phyloP scores from a whole-genome alignment of 306 rosid genomes.

The Malus sylvestris region DNA sequence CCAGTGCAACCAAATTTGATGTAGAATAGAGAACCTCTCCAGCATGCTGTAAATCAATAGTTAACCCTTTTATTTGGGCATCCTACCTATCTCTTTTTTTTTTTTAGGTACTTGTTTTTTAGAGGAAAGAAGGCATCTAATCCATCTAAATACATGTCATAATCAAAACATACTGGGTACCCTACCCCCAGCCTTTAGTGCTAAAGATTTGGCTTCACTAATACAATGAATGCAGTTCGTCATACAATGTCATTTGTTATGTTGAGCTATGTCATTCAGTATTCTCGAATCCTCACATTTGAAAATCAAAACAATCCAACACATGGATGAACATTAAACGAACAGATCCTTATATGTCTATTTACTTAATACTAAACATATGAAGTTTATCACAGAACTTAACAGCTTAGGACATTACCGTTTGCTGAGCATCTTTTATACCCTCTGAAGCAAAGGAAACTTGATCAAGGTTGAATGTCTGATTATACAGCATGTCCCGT shows the following conservation, averaged over 20 bases:
- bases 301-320: background rate
- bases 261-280: background rate
- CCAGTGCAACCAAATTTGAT: constrained; percentile 33
- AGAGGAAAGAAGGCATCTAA: background rate
- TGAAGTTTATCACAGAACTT: background rate
- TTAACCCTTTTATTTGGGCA: background rate
- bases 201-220: background rate
- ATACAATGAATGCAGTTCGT: background rate
- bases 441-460: constrained; percentile 94
- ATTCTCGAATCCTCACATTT: background rate
- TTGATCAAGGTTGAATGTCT: constrained; percentile 96
- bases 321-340: background rate
- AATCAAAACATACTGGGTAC: background rate
- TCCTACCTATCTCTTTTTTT: background rate
- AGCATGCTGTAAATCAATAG: background rate
- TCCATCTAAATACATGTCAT: background rate
- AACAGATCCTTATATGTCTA: background rate
- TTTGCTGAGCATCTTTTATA: constrained; percentile 93
- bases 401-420: constrained; percentile 47
- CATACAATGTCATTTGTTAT: background rate
- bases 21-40: constrained; percentile 23
- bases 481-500: constrained; percentile 90
- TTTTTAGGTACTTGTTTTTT: background rate
- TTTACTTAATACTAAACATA: background rate
- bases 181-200: background rate